These are phyloP conservation scores for Fusarium gaditjirri DNA, from an alignment of 2,329 filamentous ascomycete species.

Conservation along the genomic window DNA sequence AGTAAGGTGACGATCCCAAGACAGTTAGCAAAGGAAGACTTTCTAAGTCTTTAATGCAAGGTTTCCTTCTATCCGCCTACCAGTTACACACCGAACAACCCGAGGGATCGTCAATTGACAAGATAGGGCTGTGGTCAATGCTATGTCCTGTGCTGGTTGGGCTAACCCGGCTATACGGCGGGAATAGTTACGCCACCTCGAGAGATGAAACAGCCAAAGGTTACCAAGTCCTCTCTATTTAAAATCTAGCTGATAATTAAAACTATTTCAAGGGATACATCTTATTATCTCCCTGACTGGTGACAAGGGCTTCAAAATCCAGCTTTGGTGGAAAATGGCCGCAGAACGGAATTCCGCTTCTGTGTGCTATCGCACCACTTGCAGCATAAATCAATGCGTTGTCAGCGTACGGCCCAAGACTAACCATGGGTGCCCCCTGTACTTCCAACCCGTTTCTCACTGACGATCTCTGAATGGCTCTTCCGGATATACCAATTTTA, in stretches of 20 bases:
- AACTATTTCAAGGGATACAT: fast-evolving
- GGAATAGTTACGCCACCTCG: background rate
- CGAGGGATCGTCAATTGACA: background rate
- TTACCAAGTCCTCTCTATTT: too few species aligned
- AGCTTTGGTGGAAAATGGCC: fast-evolving
- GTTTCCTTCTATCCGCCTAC: background rate
- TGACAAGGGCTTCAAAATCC: fast-evolving
- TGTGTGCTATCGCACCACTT: background rate
- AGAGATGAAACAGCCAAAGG: background rate
- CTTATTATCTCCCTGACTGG: fast-evolving
- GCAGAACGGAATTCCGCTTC: background rate
- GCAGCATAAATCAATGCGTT: background rate
- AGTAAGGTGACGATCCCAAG: background rate
- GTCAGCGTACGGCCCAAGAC: background rate
- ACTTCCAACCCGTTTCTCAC: background rate
- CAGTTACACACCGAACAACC: background rate
- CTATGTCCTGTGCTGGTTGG: fast-evolving
- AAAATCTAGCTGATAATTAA: too few species aligned
- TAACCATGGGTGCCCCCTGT: background rate
- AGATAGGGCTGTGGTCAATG: background rate
- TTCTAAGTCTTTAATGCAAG: background rate
- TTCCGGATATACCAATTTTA: background rate
- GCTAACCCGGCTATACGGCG: background rate
- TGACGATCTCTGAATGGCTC: background rate
- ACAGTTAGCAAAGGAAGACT: background rate